Evolutionary conservation across 2,329 filamentous ascomycete species (phyloP), one percentile per base, ranked within the genome.

Genomic region (Colletotrichum sp.): DNA sequence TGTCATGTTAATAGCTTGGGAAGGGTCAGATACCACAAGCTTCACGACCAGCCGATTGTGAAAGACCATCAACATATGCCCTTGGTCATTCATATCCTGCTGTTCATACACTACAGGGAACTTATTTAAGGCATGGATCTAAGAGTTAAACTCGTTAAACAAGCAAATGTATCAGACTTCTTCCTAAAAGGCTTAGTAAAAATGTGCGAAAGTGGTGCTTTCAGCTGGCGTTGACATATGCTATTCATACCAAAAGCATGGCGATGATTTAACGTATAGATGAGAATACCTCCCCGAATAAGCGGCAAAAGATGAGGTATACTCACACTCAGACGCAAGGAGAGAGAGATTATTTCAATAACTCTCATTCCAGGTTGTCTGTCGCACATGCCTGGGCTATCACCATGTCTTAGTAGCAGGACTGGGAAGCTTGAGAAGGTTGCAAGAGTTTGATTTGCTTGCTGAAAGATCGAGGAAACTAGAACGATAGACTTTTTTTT

Each of bases 51-150:
- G 36, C 15, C 1, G 3, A 39, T 1, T 34, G 32, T 39, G 1
- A 5, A 8, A 16, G 39, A 44, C 39, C 2, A 10, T 2, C 1
- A 2, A 44, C 5, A 12, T 2, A 10, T n/a, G 8, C 18, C 5
- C 39, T 44, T 44, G 0, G 16, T n/a, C 39, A n/a, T 44, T 44
- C 39, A 44, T n/a, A 1, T 10, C 39, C 39, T 44, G 39, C 18
- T 6, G 9, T n/a, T 6, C 1, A 0, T 10, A 6, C 1, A 44
- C 0, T 44, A 2, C 9, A 2, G 5, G 18, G 4, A 4, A 24
- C 4, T 4, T 24, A 24, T 44, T 44, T 9, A 5, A 44, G 5
- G 39, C 8, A 44, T 3, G 4, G 3, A n/a, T 9, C 5, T 5
- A 5, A n/a, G 39, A n/a, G 39, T 2, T 2, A 0, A 2, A 34